Percentiles rank a stretch among this genome's conserved stretches.
phyloP scores from a whole-genome alignment of 108 stramenopile species.

The Nitzschia inconspicua region DNA sequence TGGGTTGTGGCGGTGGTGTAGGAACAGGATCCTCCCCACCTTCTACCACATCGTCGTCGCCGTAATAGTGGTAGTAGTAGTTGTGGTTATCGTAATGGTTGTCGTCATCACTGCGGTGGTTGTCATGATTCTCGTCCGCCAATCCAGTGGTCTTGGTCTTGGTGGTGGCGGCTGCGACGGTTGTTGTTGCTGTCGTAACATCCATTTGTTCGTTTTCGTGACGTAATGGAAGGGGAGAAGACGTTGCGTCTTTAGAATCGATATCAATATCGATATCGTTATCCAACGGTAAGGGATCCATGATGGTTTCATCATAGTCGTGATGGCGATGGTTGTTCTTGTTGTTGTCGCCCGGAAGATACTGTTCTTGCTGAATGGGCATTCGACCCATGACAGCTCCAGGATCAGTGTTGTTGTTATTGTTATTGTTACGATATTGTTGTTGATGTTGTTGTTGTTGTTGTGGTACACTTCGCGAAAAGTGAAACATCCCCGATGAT shows the following conservation, averaged over 20 bases:
- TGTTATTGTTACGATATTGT: neutral
- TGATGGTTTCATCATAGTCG: no score
- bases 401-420: no score
- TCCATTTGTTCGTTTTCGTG: neutral
- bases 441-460: constrained; percentile 7
- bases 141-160: neutral
- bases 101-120: neutral
- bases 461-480: constrained; percentile 7
- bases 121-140: neutral
- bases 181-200: neutral
- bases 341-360: no score
- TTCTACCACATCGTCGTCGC: no score
- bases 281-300: no score
- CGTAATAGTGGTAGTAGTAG: no score
- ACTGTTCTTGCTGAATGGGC: neutral
- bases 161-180: neutral
- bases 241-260: no score
- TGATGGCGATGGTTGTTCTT: no score
- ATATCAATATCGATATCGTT: no score
- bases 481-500: constrained; percentile 13
- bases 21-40: no score
- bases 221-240: no score
- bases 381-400: neutral
- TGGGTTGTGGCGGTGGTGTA: constrained; percentile 7
- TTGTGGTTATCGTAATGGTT: neutral